A percentile compares a stretch with the other conserved stretches of the same genome.
Conservation (phyloP, 306 rosid genomes). For the Malus sylvestris region DNA sequence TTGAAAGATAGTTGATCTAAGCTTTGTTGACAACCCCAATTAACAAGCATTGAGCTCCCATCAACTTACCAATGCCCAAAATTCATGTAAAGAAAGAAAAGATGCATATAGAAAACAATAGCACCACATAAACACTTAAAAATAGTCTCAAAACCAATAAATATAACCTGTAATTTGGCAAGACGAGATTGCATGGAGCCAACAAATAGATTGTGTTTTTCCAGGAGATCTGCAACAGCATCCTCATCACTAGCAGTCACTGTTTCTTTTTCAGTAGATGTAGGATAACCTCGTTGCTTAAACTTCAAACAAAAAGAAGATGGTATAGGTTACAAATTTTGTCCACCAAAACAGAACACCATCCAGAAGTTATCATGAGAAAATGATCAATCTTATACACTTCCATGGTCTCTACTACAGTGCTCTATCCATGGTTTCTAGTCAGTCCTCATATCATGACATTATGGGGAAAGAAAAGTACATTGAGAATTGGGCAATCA, state of each 20-base stretch:
- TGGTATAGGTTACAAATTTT: background rate
- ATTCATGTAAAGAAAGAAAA: background rate
- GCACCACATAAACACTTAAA: background rate
- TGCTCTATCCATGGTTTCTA: background rate
- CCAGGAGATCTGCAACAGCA: conserved; percentile 69
- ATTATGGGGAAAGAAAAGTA: background rate
- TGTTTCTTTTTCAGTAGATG: conserved; percentile 63
- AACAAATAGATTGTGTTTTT: conserved; percentile 75
- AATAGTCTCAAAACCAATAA: conserved; percentile 2
- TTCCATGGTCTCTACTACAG: background rate
- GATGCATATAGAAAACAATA: background rate
- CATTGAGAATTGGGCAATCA: background rate
- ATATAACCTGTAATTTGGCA: conserved; percentile 76
- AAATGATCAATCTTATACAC: background rate
- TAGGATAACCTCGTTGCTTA: conserved; percentile 68
- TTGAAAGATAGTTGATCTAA: background rate
- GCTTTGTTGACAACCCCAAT: background rate
- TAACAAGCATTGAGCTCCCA: background rate
- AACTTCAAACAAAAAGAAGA: conserved; percentile 21
- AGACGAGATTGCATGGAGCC: conserved; percentile 88
- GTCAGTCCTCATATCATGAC: background rate
- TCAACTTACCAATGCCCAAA: background rate
- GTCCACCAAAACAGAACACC: background rate
- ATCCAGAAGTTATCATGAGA: background rate
- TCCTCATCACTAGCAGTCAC: conserved; percentile 80